Conservation (phyloP, 2,329 filamentous ascomycete genomes). For the Trichoderma harzianum region DNA sequence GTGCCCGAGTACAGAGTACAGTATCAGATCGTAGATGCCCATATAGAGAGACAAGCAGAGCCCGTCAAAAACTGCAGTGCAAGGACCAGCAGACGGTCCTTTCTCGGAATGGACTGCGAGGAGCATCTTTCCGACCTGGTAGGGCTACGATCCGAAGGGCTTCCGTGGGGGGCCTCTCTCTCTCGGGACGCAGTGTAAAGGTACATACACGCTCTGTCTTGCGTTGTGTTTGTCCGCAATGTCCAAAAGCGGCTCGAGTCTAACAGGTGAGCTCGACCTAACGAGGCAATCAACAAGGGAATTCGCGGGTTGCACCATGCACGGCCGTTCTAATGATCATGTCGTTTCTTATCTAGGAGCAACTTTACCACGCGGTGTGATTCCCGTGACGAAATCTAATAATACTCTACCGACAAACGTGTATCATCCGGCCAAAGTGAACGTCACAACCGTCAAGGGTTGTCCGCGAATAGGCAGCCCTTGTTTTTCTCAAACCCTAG, state of each 20-base stretch:
- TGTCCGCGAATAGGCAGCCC: not conserved
- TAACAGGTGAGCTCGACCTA: not conserved
- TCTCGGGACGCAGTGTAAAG: not conserved
- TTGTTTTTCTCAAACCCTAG: not conserved
- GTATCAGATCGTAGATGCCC: not conserved
- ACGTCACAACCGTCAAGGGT: not conserved
- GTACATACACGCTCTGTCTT: not conserved
- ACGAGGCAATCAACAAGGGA: not conserved
- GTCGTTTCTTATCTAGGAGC: not conserved
- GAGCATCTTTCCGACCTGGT: constrained; percentile 2
- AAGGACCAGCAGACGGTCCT: not conserved
- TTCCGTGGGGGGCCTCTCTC: not conserved
- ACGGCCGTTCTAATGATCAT: not conserved
- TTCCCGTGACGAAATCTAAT: constrained; percentile 8
- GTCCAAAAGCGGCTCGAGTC: not conserved
- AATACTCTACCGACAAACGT: not conserved
- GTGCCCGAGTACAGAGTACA: not conserved
- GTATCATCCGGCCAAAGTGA: not conserved
- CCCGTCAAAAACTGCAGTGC: not conserved
- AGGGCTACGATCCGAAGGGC: constrained; percentile 6
- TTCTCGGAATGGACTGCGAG: not conserved
- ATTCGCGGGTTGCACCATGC: not conserved
- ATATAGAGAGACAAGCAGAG: not conserved
- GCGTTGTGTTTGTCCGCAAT: not conserved
- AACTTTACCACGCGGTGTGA: not conserved